Evolutionary conservation across 176 grass and related monocot species (phyloP).

Genomic region (Otatea glauca): DNA sequence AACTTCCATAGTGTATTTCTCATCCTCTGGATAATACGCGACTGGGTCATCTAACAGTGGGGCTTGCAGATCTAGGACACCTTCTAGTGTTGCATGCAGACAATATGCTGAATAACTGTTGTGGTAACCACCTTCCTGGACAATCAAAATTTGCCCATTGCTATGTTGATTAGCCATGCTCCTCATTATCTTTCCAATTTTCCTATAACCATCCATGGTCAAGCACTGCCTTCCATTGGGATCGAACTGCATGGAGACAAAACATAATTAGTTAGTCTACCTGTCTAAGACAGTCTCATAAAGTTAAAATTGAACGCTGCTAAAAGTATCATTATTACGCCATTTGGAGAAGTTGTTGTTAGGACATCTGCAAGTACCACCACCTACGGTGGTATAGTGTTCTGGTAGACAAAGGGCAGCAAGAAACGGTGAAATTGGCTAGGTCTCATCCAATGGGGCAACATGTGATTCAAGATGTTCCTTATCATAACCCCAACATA

Average conservation of each 20-base stretch:
- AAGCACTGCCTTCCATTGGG: slow-evolving; percentile 95
- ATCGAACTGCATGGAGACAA: slow-evolving; percentile 66
- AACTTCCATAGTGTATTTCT: slow-evolving; percentile 55
- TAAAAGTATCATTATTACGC: background rate
- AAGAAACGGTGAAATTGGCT: background rate
- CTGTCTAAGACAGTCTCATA: background rate
- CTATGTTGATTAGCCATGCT: slow-evolving; percentile 50
- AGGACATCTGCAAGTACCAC: background rate
- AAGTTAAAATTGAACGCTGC: background rate
- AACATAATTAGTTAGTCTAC: background rate
- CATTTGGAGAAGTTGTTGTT: background rate
- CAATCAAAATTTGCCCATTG: slow-evolving; percentile 66
- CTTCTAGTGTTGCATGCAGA: slow-evolving; percentile 82
- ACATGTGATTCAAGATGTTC: background rate
- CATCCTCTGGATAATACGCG: slow-evolving; percentile 82
- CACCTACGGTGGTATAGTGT: background rate
- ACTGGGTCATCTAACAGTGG: slow-evolving; percentile 73
- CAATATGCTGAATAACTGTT: slow-evolving; percentile 88
- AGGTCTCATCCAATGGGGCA: background rate
- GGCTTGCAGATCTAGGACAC: slow-evolving; percentile 61
- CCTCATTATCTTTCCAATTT: slow-evolving; percentile 64
- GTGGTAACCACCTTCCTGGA: slow-evolving; percentile 93
- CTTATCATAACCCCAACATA: background rate
- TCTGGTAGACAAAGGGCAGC: background rate
- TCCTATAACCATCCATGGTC: slow-evolving; percentile 80